Evolutionary conservation across 1,139 yeast species (phyloP).

Genomic region (Pichia sp.): DNA sequence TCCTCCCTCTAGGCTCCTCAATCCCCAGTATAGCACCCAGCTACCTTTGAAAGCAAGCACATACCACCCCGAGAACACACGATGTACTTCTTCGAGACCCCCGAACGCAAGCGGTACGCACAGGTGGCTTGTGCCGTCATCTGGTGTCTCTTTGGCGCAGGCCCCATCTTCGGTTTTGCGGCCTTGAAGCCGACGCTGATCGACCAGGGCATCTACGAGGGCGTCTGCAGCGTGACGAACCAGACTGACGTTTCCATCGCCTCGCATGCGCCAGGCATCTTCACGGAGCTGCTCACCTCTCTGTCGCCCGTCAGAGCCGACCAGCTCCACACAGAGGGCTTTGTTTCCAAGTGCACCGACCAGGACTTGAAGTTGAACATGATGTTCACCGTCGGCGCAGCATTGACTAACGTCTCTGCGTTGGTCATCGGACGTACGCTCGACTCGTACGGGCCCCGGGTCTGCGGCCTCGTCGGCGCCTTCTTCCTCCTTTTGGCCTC

Average conservation of each 20-base stretch:
- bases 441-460: constrained; percentile 50
- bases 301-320: constrained; percentile 3
- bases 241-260: constrained; percentile 1
- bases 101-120: constrained; percentile 25
- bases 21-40: too few species aligned
- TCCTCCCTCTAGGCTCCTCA: too few species aligned
- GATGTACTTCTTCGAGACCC: constrained; percentile 31
- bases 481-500: constrained; percentile 41
- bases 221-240: constrained; percentile 34
- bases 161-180: constrained; percentile 63
- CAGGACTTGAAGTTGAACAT: constrained; percentile 53
- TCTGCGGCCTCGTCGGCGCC: constrained; percentile 51
- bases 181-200: constrained; percentile 57
- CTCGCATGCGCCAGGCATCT: background rate
- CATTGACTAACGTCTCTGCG: constrained; percentile 53
- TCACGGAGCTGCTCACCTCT: constrained; percentile 4
- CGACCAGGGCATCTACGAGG: constrained; percentile 46
- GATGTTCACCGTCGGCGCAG: constrained; percentile 55
- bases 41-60: too few species aligned
- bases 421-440: constrained; percentile 51
- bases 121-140: constrained; percentile 48
- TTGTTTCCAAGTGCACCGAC: constrained; percentile 37
- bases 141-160: constrained; percentile 62
- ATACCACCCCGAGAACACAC: background rate
- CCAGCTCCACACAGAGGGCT: constrained; percentile 15